Conservation (phyloP, 73 alveolate species). For the Paramecium caudatum region DNA sequence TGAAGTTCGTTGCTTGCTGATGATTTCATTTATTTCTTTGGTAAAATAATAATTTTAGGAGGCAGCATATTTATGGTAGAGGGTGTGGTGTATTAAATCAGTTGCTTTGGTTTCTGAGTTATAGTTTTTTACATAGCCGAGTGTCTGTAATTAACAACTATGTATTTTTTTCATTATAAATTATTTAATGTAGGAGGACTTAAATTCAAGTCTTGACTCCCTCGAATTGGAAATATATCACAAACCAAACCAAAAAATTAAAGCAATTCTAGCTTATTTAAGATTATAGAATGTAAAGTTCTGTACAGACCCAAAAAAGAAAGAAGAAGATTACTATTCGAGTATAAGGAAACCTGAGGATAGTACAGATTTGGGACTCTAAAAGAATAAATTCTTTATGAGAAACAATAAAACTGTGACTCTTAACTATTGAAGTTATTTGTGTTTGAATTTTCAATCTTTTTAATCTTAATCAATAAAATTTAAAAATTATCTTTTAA, state of each 20-base stretch:
- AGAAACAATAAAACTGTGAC: background rate
- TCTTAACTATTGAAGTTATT: too few relatives aligned
- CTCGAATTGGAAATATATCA: conserved; percentile 26
- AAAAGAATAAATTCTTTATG: background rate
- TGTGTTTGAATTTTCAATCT: too few relatives aligned
- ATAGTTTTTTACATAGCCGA: conserved; percentile 29
- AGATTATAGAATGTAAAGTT: background rate
- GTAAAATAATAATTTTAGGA: conserved; percentile 24
- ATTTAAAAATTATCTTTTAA: background rate
- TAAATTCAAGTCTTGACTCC: conserved; percentile 33
- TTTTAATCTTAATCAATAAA: background rate
- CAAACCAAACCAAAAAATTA: background rate
- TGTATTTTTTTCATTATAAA: conserved; percentile 25
- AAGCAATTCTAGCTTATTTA: conserved; percentile 21
- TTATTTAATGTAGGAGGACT: conserved; percentile 41
- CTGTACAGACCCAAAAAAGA: conserved; percentile 65
- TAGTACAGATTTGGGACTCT: background rate
- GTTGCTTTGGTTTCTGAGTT: background rate
- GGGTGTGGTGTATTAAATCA: conserved; percentile 1
- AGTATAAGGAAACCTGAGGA: background rate
- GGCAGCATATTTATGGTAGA: conserved; percentile 30
- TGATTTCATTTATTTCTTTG: conserved; percentile 19
- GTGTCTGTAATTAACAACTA: conserved; percentile 32
- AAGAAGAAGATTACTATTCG: conserved; percentile 53
- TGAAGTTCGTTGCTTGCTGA: conserved; percentile 57